Evolutionary conservation across 129 eudicot genomes (phyloP), one percentile per base, ranked within the genome.

Genomic region (Logfia minima): DNA sequence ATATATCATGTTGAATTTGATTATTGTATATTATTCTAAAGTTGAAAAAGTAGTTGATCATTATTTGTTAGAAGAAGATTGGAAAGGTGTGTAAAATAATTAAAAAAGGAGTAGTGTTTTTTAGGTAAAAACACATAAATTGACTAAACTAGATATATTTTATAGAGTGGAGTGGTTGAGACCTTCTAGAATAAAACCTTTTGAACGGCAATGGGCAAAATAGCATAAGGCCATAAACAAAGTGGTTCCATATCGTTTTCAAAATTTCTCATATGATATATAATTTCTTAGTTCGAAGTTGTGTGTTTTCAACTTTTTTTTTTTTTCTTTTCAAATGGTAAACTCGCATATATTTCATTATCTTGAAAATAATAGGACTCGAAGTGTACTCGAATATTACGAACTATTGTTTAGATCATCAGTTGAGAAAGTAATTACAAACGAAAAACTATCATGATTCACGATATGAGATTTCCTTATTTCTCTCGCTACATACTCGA

Each of bases 101-200:
- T 48, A 3, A 14, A 48, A 48, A 48, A 48, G 0, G 22, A 59
- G 64, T 61, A 61, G 17, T 61, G 29, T 21, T 60, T 19, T 60
- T 60, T 60, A 60, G 65, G 29, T 60, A 23, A 16, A 39, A 64
- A 75, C 72, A 64, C 71, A 76, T 1, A 65, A 65, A 45, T 76
- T 67, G 80, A 76, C 80, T 51, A 65, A 76, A 31, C 17, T 48
- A 65, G 23, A 24, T 51, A 53, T 53, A 63, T 70, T 32, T 37
- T n/a, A 28, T 35, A 74, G 35, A 80, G 79, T 79, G 83, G 83
- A 66, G 83, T 80, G 26, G 83, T 72, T 80, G 83, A 80, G 69
- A 80, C 34, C 75, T 80, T 80, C 83, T 73, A 80, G 83, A 80
- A 73, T 75, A 80, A 65, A 80, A 80, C 65, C 73, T 10, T 29